Base-by-base conservation (phyloP, 164 flowering plant species). In the Euptelea pleiosperma region DNA sequence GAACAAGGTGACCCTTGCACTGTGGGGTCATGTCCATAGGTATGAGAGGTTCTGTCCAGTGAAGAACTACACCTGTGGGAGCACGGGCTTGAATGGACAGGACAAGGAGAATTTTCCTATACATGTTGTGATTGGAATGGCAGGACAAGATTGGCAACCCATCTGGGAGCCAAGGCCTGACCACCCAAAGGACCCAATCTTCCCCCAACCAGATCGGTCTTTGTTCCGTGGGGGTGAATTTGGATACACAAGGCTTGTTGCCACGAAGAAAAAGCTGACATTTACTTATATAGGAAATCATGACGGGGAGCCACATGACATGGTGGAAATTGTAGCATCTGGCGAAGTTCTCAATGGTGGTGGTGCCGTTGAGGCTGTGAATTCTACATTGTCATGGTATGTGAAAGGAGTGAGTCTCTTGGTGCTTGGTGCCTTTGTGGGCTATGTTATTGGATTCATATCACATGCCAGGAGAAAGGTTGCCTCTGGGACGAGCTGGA, bases 11-110 rank as follows among this genome's bases (percentile, higher is more conserved):
- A 84, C 77, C 4, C 77, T 94, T 39, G 98, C 87, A 34, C 68
- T 94, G 9, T 94, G 99, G 99, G 99, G 96, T 3, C 99, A 94
- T 68, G 98, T 94, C 24, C 98, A 94, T 43, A 74, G 91, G 61
- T 91, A 94, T 45, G 98, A 94, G 65, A 77, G 99, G 63, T 94
- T 91, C 68, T 94, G 99, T 58, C 96, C 98, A 6, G 8, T 91
- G 63, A 84, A 74, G 39, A 94, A 91, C 71, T 84, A 56, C 68
- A 89, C 89, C 3, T 94, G 99, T 67, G 98, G 89, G 42, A 58
- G 67, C 36, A 58, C 60, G 57, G 78, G 60, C 18, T 14, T 19
- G 19, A 15, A 68, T 41, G 71, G 68, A 41, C 60, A 71, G 41
- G 31, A 58, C 2, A 16, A 59, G 43, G 70, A 75, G 52, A 71